Conservation (phyloP, 345 rosid species). For the Brassica cretica region DNA sequence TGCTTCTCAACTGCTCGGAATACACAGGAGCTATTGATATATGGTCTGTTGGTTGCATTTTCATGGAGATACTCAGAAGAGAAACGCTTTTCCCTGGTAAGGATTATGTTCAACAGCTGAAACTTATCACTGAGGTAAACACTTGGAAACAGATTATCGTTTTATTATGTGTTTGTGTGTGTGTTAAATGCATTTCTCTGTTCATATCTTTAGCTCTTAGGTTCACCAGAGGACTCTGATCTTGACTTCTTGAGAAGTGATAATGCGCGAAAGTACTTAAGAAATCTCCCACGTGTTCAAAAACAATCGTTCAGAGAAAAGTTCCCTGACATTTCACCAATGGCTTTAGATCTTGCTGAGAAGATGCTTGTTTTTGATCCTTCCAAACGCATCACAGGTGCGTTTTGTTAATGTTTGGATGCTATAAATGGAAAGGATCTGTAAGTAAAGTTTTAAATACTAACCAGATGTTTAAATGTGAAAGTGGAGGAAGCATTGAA, state of each 20-base stretch:
- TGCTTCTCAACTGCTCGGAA: constrained; percentile 74
- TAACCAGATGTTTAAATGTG: constrained; percentile 2
- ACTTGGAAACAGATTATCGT: background rate
- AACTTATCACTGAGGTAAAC: constrained; percentile 77
- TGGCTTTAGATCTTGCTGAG: constrained; percentile 80
- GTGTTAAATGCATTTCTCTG: constrained; percentile 6
- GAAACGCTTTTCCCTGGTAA: constrained; percentile 83
- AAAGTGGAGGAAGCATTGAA: constrained; percentile 80
- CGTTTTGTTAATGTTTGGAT: background rate
- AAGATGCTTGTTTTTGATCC: constrained; percentile 89
- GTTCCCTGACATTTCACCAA: constrained; percentile 62
- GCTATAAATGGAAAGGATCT: background rate
- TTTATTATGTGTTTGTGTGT: background rate
- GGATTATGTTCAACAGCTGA: constrained; percentile 86
- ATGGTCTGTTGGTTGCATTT: constrained; percentile 96
- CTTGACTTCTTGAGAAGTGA: constrained; percentile 82
- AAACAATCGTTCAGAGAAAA: constrained; percentile 68
- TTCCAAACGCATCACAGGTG: constrained; percentile 81
- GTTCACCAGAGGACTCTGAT: constrained; percentile 85
- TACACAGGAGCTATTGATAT: constrained; percentile 82
- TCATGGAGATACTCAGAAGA: constrained; percentile 60
- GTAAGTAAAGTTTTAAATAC: background rate
- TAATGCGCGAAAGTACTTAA: constrained; percentile 73
- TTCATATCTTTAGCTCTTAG: constrained; percentile 52
- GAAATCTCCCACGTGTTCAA: constrained; percentile 68